phyloP scores from a whole-genome alignment of 371 early-diverging fungal genomes.

The Mucor saturninus region DNA sequence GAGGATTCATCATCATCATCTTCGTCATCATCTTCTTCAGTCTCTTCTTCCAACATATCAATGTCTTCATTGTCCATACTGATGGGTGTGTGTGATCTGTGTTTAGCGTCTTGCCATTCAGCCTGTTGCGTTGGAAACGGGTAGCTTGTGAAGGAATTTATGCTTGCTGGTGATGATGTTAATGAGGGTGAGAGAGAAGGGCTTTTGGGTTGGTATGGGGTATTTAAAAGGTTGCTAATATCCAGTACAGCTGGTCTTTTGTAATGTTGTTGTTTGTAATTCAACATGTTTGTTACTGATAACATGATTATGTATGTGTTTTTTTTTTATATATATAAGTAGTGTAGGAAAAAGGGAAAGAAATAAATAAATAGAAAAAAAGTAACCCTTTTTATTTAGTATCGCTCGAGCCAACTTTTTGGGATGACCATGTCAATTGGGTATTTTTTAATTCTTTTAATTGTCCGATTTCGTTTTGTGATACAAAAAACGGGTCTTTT shows the following conservation, averaged over 20 bases:
- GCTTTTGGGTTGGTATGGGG: slow-evolving; percentile 19
- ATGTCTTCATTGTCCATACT: slow-evolving; percentile 20
- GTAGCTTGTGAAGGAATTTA: slow-evolving; percentile 33
- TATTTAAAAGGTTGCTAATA: slow-evolving; percentile 36
- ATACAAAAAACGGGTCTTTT: slow-evolving; percentile 32
- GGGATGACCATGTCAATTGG: slow-evolving; percentile 15
- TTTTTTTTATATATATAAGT: slow-evolving; percentile 1
- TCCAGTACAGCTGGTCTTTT: slow-evolving; percentile 45
- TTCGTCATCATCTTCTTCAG: slow-evolving; percentile 13
- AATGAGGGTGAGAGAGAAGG: slow-evolving; percentile 43
- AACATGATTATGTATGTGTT: slow-evolving; percentile 15
- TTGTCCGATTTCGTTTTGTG: slow-evolving; percentile 11
- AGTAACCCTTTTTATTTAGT: slow-evolving; percentile 7
- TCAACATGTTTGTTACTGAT: slow-evolving; percentile 33
- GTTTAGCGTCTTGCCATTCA: slow-evolving; percentile 24
- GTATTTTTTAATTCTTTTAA: slow-evolving; percentile 16
- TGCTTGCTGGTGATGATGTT: slow-evolving; percentile 39
- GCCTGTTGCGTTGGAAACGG: slow-evolving; percentile 24
- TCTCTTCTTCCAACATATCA: background rate
- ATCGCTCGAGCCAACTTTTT: slow-evolving; percentile 32
- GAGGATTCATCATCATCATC: slow-evolving; percentile 30
- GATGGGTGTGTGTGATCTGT: slow-evolving; percentile 15
- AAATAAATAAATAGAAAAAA: slow-evolving; percentile 4
- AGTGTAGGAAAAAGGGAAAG: slow-evolving; percentile 17
- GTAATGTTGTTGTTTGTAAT: slow-evolving; percentile 14